phyloP scores from a whole-genome alignment of 106 monocot species.

The Apostasia ramifera region DNA sequence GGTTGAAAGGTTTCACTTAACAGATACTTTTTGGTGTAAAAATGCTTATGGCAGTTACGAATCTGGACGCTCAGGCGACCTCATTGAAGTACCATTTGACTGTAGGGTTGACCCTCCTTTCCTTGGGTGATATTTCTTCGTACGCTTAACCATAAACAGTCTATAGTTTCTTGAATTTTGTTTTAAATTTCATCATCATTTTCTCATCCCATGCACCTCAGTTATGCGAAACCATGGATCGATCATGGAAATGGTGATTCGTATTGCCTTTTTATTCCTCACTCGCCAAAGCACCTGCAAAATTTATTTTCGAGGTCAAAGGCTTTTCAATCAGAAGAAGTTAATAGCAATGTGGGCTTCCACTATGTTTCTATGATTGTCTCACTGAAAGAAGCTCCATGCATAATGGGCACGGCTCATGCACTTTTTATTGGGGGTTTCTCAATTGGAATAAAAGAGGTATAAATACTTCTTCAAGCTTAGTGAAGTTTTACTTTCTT shows the following conservation, averaged over 20 bases:
- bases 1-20: neutral
- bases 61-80: slow-evolving; percentile 14
- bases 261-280: slow-evolving; percentile 83
- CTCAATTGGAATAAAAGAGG: slow-evolving; percentile 41
- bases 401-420: slow-evolving; percentile 45
- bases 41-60: slow-evolving; percentile 38
- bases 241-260: slow-evolving; percentile 38
- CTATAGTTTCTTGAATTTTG: neutral
- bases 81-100: slow-evolving; percentile 39
- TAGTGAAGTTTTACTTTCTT: neutral
- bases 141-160: neutral
- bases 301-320: slow-evolving; percentile 35
- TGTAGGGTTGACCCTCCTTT: slow-evolving; percentile 75
- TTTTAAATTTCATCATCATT: neutral
- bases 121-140: slow-evolving; percentile 55
- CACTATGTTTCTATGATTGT: slow-evolving; percentile 48
- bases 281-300: slow-evolving; percentile 59
- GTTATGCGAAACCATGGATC: slow-evolving; percentile 76
- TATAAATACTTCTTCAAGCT: slow-evolving; percentile 3
- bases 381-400: slow-evolving; percentile 48
- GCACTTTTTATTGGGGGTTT: slow-evolving; percentile 81
- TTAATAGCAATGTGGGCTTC: slow-evolving; percentile 20
- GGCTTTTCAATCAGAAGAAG: slow-evolving; percentile 9
- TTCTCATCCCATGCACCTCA: slow-evolving; percentile 18
- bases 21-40: slow-evolving; percentile 11